phyloP scores from a whole-genome alignment of 1,139 yeast species.

The Sugiyamaella novakii region DNA sequence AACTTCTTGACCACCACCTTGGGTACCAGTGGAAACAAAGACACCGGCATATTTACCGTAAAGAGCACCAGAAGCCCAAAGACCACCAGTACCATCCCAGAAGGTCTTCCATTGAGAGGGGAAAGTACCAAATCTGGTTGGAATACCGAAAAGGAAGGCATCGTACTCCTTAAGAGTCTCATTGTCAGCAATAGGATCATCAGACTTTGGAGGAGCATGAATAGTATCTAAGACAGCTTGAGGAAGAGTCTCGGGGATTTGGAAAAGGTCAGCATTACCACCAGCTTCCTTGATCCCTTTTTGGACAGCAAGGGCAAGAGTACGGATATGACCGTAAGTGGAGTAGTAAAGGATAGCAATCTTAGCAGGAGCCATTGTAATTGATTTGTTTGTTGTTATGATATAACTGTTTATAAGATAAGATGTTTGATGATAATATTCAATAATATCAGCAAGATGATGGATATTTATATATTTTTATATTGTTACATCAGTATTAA shows the following conservation, averaged over 20 bases:
- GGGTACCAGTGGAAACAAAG: conserved; percentile 76
- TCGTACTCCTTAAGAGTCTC: conserved; percentile 64
- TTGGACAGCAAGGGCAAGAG: conserved; percentile 67
- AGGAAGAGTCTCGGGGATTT: conserved; percentile 75
- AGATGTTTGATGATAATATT: too few relatives aligned
- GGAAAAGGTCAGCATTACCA: conserved; percentile 63
- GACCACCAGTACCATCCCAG: conserved; percentile 79
- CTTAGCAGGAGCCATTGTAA: conserved; percentile 46
- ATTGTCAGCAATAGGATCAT: conserved; percentile 65
- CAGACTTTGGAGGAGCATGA: conserved; percentile 69
- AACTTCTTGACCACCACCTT: conserved; percentile 82
- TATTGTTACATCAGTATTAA: too few relatives aligned
- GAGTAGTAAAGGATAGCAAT: conserved; percentile 76
- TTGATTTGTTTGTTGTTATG: neutral
- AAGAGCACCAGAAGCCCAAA: conserved; percentile 76
- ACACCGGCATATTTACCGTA: conserved; percentile 75
- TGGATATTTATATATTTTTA: conserved; percentile 3
- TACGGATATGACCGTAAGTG: conserved; percentile 73
- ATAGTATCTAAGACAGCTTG: conserved; percentile 60
- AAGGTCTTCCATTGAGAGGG: conserved; percentile 80
- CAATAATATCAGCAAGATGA: too few relatives aligned
- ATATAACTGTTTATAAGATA: neutral
- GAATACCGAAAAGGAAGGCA: conserved; percentile 75
- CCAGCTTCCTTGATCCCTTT: conserved; percentile 74
- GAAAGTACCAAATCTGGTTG: conserved; percentile 79